Evolutionary conservation across 257 asterid genomes (phyloP), one percentile per base, ranked within the genome.

Genomic region (Solanum medicagineum): DNA sequence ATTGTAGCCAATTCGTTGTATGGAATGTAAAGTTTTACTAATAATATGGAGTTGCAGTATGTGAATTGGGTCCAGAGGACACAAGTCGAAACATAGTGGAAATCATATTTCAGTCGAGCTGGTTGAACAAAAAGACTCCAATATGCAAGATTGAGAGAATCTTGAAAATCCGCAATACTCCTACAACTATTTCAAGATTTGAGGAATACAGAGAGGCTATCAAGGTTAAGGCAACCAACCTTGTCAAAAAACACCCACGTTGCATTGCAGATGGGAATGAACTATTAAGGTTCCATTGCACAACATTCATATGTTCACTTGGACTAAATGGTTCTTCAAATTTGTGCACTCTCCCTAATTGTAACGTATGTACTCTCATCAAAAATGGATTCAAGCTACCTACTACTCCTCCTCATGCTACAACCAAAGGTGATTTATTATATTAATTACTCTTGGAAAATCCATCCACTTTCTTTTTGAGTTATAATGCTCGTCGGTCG

Each of bases 61-160:
- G 92, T 69, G 98, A 95, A 83, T 60, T 95, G 92, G 97, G 95
- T 65, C 90, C 94, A 2, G 97, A 95, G 77, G 98, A 95, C 87
- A 93, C 98, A 77, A 93, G 98, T 95, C 93, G 92, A 91, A 93
- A 95, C 97, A 93, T 95, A 85, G 97, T 95, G 88, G 98, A 95
- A 91, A 95, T 95, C 84, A 95, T 95, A 89, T 95, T 95, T 86
- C 98, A 95, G 85, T 95, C 98, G 86, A 95, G 98, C 84, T 95
- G 98, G 98, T 93, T 93, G 36, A 95, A 89, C 90, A 95, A 92
- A 84, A 92, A 90, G 81, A 85, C 89, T 71, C 97, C 97, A 71
- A 92, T 95, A 20, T 93, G 97, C 94, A 93, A 91, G 77, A 94
- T 95, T 32, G 98, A 95, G 65, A 90, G 98, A 49, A 94, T 95